These are phyloP conservation scores for Cladobotryum mycophilum DNA, from an alignment of 2,329 filamentous ascomycete species.

Conservation along the genomic window DNA sequence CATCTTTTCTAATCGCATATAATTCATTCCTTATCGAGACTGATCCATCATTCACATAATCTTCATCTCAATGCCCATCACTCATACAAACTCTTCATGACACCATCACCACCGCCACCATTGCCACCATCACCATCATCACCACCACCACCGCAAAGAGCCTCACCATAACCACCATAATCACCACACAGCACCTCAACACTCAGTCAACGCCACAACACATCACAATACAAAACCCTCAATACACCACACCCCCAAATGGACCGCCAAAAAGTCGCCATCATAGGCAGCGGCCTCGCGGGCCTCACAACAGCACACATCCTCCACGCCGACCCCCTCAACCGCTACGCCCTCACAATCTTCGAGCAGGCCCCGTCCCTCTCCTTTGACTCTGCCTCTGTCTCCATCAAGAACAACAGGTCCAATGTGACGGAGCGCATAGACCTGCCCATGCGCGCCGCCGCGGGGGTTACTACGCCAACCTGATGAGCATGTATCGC, in stretches of 20 bases:
- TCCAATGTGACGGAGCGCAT: conserved; percentile 28
- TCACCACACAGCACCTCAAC: too few relatives aligned
- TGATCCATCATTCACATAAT: too few relatives aligned
- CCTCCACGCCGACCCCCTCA: conserved; percentile 24
- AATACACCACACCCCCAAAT: not conserved
- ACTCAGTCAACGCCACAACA: too few relatives aligned
- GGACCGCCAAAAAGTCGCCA: conserved; percentile 19
- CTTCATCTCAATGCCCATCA: too few relatives aligned
- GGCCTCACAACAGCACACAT: conserved; percentile 32
- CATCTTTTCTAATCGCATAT: too few relatives aligned
- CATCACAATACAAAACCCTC: too few relatives aligned
- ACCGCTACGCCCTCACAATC: conserved; percentile 28
- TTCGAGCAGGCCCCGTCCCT: conserved; percentile 32
- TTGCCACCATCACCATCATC: not conserved
- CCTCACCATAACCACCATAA: not conserved
- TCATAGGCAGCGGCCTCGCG: conserved; percentile 33
- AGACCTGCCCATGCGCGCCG: conserved; percentile 34
- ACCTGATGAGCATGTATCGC: conserved; percentile 50
- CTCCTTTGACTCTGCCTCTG: conserved; percentile 33
- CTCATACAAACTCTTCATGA: too few relatives aligned
- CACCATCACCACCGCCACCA: too few relatives aligned
- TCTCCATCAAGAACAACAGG: conserved; percentile 27
- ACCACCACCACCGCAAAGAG: not conserved
- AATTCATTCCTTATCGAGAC: too few relatives aligned
- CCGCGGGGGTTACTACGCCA: conserved; percentile 44